Evolutionary conservation across 306 rosid species (phyloP), one percentile per base, ranked within the genome.

Genomic region (Ziziphus jujuba): DNA sequence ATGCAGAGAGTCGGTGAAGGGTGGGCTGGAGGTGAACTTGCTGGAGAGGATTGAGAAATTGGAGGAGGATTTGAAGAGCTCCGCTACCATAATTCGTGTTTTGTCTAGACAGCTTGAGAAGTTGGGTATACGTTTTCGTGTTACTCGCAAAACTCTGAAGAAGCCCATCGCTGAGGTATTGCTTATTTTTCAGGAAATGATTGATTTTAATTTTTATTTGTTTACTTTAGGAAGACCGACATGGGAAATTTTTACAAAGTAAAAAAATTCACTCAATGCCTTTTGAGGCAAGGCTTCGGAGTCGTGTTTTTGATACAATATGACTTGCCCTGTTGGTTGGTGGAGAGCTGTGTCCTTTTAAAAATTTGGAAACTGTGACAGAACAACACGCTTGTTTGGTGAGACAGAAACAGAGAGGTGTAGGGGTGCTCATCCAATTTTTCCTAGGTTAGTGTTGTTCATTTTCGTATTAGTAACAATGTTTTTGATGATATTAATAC

Each of bases 81-180:
- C 88, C 12, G 67, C 71, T 1, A 81, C 84, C 1, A 66, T 86
- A 36, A 57, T 81, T 69, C 77, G 85, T 83, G 95, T 75, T 67
- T 72, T 93, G 79, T 86, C 96, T 3, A 81, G 98, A 73, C 89
- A 93, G 84, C 84, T 90, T 56, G 97, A 93, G 89, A 93, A 93
- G 76, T 77, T 93, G 86, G 91, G 95, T 38, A 71, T 88, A 59
- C 67, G 95, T 73, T 93, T 90, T 80, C 84, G 87, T 57, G 77
- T 90, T 40, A 88, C 95, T 2, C 72, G 95, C 48, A 86, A 80
- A 80, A 16, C 85, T 31, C 64, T 93, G 79, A 90, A 82, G 76
- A 89, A 85, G 9, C 96, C 97, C 55, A 77, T 90, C 67, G 76
- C 85, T 43, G 95, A 93, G 96, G 98, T 93, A 85, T 69, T 65